These are phyloP conservation scores for Raphanus hybrid DNA, from an alignment of 441 rosid species.

Conservation along the genomic window DNA sequence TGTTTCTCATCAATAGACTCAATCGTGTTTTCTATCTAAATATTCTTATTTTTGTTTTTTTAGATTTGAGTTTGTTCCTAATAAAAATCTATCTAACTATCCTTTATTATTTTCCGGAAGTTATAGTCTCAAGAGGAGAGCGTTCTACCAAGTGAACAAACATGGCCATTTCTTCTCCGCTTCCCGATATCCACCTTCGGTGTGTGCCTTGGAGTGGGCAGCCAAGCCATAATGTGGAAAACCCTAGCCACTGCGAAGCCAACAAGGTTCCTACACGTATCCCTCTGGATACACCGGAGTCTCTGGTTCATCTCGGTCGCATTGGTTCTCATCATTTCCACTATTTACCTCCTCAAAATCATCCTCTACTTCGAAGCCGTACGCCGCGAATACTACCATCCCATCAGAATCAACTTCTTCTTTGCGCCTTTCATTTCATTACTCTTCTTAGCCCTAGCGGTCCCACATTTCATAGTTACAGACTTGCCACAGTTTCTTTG, in stretches of 20 bases:
- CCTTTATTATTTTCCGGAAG: neutral
- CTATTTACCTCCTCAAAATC: slow-evolving; percentile 63
- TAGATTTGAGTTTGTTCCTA: neutral
- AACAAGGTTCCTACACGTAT: slow-evolving; percentile 69
- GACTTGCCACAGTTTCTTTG: slow-evolving; percentile 58
- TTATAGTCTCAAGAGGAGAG: slow-evolving; percentile 76
- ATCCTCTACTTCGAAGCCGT: slow-evolving; percentile 87
- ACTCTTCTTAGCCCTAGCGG: slow-evolving; percentile 78
- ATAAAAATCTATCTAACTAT: neutral
- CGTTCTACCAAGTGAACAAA: slow-evolving; percentile 73
- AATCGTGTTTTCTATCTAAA: neutral
- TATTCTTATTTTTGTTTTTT: neutral
- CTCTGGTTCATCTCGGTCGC: slow-evolving; percentile 75
- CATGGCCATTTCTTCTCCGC: slow-evolving; percentile 90
- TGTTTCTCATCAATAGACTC: no score
- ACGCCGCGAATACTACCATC: slow-evolving; percentile 89
- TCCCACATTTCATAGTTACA: slow-evolving; percentile 60
- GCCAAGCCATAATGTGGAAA: slow-evolving; percentile 95
- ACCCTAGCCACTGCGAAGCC: slow-evolving; percentile 66
- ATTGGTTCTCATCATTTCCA: slow-evolving; percentile 50
- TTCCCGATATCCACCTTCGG: slow-evolving; percentile 82
- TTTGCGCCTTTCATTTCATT: slow-evolving; percentile 92
- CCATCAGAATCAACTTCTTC: slow-evolving; percentile 89
- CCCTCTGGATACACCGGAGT: slow-evolving; percentile 48
- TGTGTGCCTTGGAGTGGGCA: slow-evolving; percentile 88